Conservation (phyloP, 169 alveolate genomes). For the Cryptosporidium tyzzeri region DNA sequence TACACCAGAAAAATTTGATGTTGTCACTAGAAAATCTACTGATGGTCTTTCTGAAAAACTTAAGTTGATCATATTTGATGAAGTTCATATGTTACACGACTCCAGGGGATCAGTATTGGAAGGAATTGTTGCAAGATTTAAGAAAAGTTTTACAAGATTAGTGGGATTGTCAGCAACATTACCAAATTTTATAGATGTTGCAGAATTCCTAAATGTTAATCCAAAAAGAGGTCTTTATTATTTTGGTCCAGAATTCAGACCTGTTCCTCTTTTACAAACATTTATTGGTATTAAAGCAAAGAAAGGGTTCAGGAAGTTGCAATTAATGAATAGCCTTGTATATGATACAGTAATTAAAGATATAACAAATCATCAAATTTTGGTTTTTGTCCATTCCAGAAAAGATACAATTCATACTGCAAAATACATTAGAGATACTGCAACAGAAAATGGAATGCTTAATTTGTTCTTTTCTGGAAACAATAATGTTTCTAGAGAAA, state of each 20-base stretch:
- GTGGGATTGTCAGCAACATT: conserved; percentile 99
- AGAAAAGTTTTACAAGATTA: conserved; percentile 81
- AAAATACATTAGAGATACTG: conserved; percentile 91
- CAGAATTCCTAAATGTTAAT: conserved; percentile 95
- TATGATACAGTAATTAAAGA: conserved; percentile 90
- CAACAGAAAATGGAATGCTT: conserved; percentile 89
- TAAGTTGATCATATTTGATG: conserved; percentile 98
- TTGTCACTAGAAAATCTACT: conserved; percentile 97
- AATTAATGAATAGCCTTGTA: conserved; percentile 95
- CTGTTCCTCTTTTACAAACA: conserved; percentile 97
- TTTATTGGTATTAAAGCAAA: conserved; percentile 98
- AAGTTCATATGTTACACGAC: conserved; percentile 99
- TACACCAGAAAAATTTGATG: conserved; percentile 99
- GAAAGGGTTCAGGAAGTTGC: conserved; percentile 94
- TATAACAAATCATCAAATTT: conserved; percentile 91
- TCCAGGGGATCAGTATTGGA: conserved; percentile 99
- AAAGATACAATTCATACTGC: conserved; percentile 99
- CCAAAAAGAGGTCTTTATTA: conserved; percentile 93
- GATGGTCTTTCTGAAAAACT: conserved; percentile 94
- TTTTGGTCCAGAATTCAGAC: conserved; percentile 96
- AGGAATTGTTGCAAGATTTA: conserved; percentile 98
- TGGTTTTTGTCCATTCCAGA: conserved; percentile 98
- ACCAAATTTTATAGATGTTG: conserved; percentile 99
- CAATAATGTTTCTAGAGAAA: conserved; percentile 89
- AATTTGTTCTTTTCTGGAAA: conserved; percentile 89